Evolutionary conservation across 371 early-diverging fungal species (phyloP).

Genomic region (Lichtheimia ornata): DNA sequence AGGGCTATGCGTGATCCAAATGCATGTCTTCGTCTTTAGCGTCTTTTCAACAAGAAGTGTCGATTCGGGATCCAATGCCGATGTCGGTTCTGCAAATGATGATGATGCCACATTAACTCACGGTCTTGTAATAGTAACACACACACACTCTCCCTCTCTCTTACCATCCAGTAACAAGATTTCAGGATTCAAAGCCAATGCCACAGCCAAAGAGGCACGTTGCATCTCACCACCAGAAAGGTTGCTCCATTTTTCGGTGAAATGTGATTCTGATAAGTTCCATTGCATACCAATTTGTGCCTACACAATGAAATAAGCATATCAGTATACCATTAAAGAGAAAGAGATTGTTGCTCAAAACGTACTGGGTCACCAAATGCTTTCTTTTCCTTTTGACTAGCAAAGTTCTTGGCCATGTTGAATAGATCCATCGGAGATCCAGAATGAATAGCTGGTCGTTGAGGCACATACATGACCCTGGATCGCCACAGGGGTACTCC

Average conservation of each 20-base stretch:
- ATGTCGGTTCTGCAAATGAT: conserved; percentile 81
- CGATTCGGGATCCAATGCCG: conserved; percentile 81
- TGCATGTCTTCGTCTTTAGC: conserved; percentile 58
- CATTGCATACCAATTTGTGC: conserved; percentile 63
- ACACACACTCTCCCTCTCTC: no score
- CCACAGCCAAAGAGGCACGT: conserved; percentile 79
- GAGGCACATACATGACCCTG: conserved; percentile 85
- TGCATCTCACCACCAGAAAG: conserved; percentile 92
- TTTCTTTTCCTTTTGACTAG: conserved; percentile 49
- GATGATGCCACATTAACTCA: background rate
- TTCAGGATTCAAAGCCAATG: conserved; percentile 78
- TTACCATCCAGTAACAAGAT: conserved; percentile 83
- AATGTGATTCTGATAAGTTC: conserved; percentile 67
- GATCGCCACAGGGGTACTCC: conserved; percentile 80
- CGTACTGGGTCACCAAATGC: conserved; percentile 62
- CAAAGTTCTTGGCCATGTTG: conserved; percentile 57
- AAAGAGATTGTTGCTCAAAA: background rate
- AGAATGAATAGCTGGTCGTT: conserved; percentile 72
- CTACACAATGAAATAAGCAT: conserved; percentile 11
- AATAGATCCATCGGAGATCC: conserved; percentile 78
- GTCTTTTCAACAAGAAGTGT: conserved; percentile 74
- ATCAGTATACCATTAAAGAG: no score
- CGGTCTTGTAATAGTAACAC: background rate
- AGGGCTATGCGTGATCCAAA: conserved; percentile 85
- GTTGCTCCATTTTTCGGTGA: conserved; percentile 74